Conservation (phyloP, 2,329 filamentous ascomycete genomes). For the Sarocladiaceae sp. region DNA sequence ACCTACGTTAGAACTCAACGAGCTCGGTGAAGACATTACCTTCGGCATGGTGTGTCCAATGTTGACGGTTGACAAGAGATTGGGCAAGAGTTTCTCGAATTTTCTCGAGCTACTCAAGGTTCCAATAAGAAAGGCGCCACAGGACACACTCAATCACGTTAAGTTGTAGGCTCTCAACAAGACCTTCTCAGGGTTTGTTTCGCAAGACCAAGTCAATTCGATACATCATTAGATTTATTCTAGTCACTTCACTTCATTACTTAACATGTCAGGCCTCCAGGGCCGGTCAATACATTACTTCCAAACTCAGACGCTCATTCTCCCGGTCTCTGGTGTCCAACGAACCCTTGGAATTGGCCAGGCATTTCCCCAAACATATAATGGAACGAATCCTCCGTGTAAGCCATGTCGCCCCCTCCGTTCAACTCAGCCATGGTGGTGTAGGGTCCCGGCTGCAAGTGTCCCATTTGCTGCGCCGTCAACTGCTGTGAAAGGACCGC, state of each 20-base stretch:
- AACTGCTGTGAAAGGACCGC: slow-evolving; percentile 5
- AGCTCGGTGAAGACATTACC: too few relatives aligned
- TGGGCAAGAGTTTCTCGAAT: too few relatives aligned
- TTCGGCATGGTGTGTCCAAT: too few relatives aligned
- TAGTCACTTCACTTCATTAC: background rate
- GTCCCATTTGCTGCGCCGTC: background rate
- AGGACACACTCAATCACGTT: too few relatives aligned
- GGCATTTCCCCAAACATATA: slow-evolving; percentile 1
- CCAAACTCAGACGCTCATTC: background rate
- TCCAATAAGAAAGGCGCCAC: too few relatives aligned
- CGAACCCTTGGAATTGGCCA: slow-evolving; percentile 1
- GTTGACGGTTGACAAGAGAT: too few relatives aligned
- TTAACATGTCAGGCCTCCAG: background rate
- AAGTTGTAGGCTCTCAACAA: too few relatives aligned
- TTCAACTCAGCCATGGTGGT: slow-evolving; percentile 4
- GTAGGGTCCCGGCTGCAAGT: background rate
- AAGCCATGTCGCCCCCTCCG: background rate
- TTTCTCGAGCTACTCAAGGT: too few relatives aligned
- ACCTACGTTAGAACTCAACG: too few relatives aligned
- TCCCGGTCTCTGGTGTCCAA: background rate
- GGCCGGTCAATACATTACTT: background rate
- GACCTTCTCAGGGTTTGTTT: too few relatives aligned
- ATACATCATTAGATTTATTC: too few relatives aligned
- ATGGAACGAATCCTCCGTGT: slow-evolving; percentile 1
- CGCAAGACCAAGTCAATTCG: too few relatives aligned